Percentiles rank a stretch among this genome's conserved stretches.
These are phyloP conservation scores for Adiantum capillusveneris DNA, from an alignment of 75 land plant genomes.

Conservation along the genomic window DNA sequence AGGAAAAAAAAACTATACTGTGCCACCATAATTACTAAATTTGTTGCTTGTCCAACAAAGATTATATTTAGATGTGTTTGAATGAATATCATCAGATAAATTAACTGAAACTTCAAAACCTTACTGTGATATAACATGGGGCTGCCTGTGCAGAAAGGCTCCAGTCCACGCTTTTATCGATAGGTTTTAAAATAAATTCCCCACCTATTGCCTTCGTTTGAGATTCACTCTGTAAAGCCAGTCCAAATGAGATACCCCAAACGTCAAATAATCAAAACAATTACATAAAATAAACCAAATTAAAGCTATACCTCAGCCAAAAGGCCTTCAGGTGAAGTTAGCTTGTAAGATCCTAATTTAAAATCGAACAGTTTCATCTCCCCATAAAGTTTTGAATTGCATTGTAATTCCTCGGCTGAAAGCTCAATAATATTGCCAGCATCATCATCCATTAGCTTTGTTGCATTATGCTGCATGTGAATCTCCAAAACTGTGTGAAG, in stretches of 20 bases:
- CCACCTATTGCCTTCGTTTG: constrained; percentile 59
- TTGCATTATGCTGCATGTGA: constrained; percentile 84
- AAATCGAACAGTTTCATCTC: constrained; percentile 66
- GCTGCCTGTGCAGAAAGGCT: constrained; percentile 82
- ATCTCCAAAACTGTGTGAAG: constrained; percentile 60
- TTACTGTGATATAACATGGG: constrained; percentile 92
- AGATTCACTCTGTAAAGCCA: constrained; percentile 71
- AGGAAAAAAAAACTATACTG: no score
- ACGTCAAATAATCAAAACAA: not conserved
- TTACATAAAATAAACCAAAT: not conserved
- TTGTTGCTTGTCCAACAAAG: no score
- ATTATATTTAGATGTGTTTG: no score
- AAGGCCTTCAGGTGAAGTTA: constrained; percentile 82
- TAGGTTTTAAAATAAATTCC: constrained; percentile 60
- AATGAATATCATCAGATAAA: no score
- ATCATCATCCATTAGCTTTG: constrained; percentile 52
- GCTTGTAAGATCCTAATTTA: constrained; percentile 63
- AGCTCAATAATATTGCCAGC: constrained; percentile 57
- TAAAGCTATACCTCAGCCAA: constrained; percentile 69
- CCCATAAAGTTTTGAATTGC: constrained; percentile 51
- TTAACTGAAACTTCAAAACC: no score
- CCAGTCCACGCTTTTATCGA: constrained; percentile 80
- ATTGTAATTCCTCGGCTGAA: constrained; percentile 65
- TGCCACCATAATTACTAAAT: no score
- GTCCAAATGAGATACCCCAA: not conserved